A percentile compares a stretch with the other conserved stretches of the same genome.
phyloP scores from a whole-genome alignment of 208 protist genomes.

The Kentomonas sorsogonicus region DNA sequence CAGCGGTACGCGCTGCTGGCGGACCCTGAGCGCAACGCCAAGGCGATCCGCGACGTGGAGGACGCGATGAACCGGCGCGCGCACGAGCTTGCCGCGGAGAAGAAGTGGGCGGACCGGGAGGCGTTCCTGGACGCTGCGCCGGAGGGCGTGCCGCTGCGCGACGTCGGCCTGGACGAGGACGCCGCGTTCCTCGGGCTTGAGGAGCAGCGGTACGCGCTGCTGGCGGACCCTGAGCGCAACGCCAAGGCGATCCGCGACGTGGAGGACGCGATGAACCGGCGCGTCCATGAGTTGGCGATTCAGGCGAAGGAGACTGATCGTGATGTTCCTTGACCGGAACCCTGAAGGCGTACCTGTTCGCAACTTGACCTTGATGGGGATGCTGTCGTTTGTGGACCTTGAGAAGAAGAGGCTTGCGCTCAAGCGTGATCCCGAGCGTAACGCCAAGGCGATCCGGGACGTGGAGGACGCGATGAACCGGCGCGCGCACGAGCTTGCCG shows the following conservation, averaged over 20 bases:
- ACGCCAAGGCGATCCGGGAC: conserved; percentile 45
- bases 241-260: conserved; percentile 60
- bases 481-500: conserved; percentile 61
- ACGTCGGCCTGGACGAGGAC: conserved; percentile 75
- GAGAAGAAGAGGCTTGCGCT: conserved; percentile 59
- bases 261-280: conserved; percentile 64
- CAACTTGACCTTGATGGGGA: conserved; percentile 52
- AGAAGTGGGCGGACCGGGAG: conserved; percentile 47
- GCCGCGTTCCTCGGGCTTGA: conserved; percentile 67
- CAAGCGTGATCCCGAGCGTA: conserved; percentile 58
- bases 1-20: conserved; percentile 63
- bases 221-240: conserved; percentile 64
- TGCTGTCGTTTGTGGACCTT: conserved; percentile 32
- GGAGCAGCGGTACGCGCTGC: conserved; percentile 43
- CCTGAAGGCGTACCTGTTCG: conserved; percentile 57
- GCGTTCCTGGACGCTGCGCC: conserved; percentile 74
- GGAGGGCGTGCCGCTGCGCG: conserved; percentile 62
- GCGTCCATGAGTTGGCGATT: conserved; percentile 50
- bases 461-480: conserved; percentile 74
- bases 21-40: conserved; percentile 16
- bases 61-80: conserved; percentile 57
- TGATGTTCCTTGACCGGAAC: conserved; percentile 36
- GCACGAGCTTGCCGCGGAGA: conserved; percentile 53
- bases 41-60: conserved; percentile 13
- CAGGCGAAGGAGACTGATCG: conserved; percentile 43